phyloP scores from a whole-genome alignment of 2,329 filamentous ascomycete species.

The Cryphonectria carpinicola region DNA sequence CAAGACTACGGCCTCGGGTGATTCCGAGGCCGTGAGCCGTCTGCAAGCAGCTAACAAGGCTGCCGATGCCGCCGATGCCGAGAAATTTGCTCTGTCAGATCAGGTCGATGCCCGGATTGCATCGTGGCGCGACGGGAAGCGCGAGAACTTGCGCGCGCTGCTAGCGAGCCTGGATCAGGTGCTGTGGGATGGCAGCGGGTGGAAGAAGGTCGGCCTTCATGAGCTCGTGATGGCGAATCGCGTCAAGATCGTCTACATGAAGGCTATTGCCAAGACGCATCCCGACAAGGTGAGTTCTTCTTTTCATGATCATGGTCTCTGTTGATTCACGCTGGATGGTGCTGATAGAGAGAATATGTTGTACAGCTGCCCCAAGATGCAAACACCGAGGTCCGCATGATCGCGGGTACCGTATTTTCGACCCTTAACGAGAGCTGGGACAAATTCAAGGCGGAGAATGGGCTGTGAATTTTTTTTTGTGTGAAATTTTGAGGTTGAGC shows the following conservation, averaged over 20 bases:
- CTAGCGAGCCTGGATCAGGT: conserved; percentile 86
- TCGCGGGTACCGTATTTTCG: conserved; percentile 68
- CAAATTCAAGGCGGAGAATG: conserved; percentile 72
- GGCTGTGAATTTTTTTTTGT: conserved; percentile 50
- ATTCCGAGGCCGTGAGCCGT: conserved; percentile 78
- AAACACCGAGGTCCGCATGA: conserved; percentile 66
- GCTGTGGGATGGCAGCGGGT: conserved; percentile 88
- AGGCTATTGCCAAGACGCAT: conserved; percentile 97
- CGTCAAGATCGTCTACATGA: conserved; percentile 99
- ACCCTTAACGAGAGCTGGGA: conserved; percentile 75
- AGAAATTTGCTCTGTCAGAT: conserved; percentile 88
- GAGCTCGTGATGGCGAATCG: conserved; percentile 91
- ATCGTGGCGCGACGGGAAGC: conserved; percentile 87
- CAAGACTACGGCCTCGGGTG: conserved; percentile 48
- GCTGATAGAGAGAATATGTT: not conserved
- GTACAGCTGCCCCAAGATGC: conserved; percentile 66
- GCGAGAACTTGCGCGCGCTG: conserved; percentile 88
- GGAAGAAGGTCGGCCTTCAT: conserved; percentile 92
- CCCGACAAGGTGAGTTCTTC: conserved; percentile 84
- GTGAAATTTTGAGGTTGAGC: conserved; percentile 7
- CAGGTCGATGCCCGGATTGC: conserved; percentile 79
- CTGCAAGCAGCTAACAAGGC: conserved; percentile 84
- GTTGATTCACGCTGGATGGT: conserved; percentile 9
- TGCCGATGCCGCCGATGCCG: conserved; percentile 84
- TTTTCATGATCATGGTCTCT: conserved; percentile 16